These are phyloP conservation scores for Colletotrichum falcatum DNA, from an alignment of 2,329 filamentous ascomycete species.

Conservation along the genomic window DNA sequence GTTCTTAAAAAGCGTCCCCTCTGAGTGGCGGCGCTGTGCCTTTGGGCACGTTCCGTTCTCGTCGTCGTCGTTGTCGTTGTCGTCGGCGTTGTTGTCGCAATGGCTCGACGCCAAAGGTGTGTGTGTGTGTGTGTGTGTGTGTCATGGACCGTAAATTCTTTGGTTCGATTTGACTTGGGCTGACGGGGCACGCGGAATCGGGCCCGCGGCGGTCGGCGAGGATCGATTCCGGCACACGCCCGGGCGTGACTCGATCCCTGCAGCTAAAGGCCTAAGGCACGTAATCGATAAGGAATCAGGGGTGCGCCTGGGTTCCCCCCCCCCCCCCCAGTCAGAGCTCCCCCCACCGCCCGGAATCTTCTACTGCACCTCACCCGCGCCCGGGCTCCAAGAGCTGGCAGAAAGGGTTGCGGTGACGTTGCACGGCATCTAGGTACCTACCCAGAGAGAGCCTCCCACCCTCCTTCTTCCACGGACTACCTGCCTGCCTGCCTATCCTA, in stretches of 20 bases:
- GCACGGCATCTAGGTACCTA: conserved; percentile 1
- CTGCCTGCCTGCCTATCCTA: background rate
- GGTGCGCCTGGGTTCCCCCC: background rate
- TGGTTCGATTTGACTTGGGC: background rate
- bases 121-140: background rate
- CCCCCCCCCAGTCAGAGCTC: background rate
- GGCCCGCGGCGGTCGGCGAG: conserved; percentile 21
- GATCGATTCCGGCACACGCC: conserved; percentile 10
- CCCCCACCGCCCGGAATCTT: conserved; percentile 33
- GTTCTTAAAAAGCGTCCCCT: too few species aligned
- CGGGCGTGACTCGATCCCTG: background rate
- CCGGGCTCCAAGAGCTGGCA: conserved; percentile 9
- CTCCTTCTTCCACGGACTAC: background rate
- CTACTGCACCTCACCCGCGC: conserved; percentile 34
- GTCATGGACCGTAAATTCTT: conserved; percentile 29
- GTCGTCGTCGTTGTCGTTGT: background rate
- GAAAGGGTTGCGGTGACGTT: conserved; percentile 19
- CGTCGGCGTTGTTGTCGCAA: conserved; percentile 8
- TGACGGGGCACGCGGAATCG: conserved; percentile 8
- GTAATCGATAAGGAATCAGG: conserved; percentile 22
- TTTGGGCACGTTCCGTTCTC: background rate
- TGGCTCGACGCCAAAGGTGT: conserved; percentile 15
- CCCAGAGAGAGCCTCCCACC: too few species aligned
- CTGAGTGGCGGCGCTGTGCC: background rate
- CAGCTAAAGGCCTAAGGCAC: conserved; percentile 5